Percentiles rank a stretch among this genome's conserved stretches.
phyloP scores from a whole-genome alignment of 306 rosid species.

The Echinosophora koreensis region DNA sequence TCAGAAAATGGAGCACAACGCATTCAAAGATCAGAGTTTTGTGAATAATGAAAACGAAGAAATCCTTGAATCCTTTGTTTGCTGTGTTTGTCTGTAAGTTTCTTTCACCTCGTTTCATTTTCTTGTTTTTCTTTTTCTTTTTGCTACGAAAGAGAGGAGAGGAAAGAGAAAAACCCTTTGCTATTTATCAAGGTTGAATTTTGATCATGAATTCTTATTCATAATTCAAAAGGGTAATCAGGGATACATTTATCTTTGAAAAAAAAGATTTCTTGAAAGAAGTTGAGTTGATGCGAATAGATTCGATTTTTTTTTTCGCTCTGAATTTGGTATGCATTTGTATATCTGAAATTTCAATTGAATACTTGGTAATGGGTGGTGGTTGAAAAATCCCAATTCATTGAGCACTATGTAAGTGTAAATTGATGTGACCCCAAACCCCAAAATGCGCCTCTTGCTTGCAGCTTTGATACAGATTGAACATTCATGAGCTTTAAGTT shows the following conservation, averaged over 20 bases:
- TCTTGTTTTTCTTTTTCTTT: background rate
- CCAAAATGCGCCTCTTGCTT: background rate
- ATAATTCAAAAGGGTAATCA: conserved; percentile 5
- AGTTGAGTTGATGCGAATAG: background rate
- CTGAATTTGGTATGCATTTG: conserved; percentile 1
- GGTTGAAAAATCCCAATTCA: conserved; percentile 3
- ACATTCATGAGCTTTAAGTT: background rate
- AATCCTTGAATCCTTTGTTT: conserved; percentile 63
- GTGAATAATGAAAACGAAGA: conserved; percentile 53
- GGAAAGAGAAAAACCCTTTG: conserved; percentile 12
- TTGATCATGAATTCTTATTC: conserved; percentile 17
- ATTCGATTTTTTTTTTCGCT: conserved; percentile 5
- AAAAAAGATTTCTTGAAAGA: background rate
- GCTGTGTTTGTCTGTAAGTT: conserved; percentile 83
- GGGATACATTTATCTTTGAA: background rate
- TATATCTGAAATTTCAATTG: conserved; percentile 22
- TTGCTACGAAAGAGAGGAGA: background rate
- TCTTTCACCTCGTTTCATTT: conserved; percentile 9
- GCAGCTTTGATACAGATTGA: conserved; percentile 28
- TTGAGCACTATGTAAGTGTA: background rate
- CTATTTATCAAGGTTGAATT: conserved; percentile 25
- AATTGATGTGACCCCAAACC: conserved; percentile 10
- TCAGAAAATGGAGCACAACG: conserved; percentile 42
- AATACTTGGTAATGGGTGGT: background rate
- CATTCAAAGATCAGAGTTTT: conserved; percentile 42